These are phyloP conservation scores for Mycotypha africana DNA, from an alignment of 371 early-diverging fungal species.

Conservation along the genomic window DNA sequence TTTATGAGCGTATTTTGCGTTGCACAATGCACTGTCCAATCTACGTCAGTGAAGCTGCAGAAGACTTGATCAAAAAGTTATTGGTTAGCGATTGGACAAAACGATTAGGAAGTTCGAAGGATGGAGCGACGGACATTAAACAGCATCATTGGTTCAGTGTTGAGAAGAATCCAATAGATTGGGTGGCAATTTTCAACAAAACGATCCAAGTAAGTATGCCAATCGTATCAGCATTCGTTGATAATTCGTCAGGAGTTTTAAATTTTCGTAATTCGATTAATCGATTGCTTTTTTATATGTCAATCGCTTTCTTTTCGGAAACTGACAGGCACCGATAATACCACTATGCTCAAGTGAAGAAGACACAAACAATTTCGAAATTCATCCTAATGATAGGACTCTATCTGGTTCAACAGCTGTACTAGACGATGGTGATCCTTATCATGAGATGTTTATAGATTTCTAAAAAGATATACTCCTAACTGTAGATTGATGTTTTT, in stretches of 20 bases:
- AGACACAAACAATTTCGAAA: conserved; percentile 69
- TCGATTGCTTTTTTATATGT: neutral
- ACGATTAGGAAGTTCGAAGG: conserved; percentile 64
- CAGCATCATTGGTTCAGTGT: conserved; percentile 85
- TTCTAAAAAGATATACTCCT: too few species aligned
- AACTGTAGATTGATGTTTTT: too few species aligned
- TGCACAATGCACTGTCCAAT: conserved; percentile 72
- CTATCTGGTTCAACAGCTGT: too few species aligned
- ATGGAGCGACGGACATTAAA: conserved; percentile 60
- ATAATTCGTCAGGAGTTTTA: too few species aligned
- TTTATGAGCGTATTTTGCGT: conserved; percentile 79
- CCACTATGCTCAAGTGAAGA: conserved; percentile 57
- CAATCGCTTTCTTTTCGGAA: neutral
- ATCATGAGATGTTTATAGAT: conserved; percentile 34
- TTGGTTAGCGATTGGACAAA: conserved; percentile 74
- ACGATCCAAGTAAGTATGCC: conserved; percentile 50
- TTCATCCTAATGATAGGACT: conserved; percentile 55
- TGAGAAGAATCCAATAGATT: conserved; percentile 55
- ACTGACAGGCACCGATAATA: conserved; percentile 50
- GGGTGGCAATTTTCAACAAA: conserved; percentile 70
- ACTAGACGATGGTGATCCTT: conserved; percentile 37
- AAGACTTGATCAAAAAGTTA: conserved; percentile 73
- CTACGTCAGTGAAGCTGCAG: conserved; percentile 71
- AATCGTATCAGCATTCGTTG: conserved; percentile 41
- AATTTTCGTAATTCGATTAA: too few species aligned